Conservation (phyloP, 2,329 filamentous ascomycete species). For the Plectosphaerella cucumerina region DNA sequence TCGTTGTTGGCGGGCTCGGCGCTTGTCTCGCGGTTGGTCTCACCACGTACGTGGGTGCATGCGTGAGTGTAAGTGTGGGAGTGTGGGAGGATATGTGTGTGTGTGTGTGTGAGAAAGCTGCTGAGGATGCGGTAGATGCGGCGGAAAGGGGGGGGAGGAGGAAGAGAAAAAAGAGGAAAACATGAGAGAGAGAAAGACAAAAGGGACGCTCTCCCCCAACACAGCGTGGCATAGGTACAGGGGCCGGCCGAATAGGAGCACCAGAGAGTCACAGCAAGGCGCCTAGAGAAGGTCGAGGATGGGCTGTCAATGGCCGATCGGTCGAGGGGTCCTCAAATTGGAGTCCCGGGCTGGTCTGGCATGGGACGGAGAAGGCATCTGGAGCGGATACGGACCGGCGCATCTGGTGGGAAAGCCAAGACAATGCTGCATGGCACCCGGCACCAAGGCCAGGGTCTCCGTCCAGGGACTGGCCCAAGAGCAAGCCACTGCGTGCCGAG, state of each 20-base stretch:
- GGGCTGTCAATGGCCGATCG: constrained; percentile 37
- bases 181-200: constrained; percentile 13
- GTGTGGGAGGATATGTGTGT: background rate
- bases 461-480: constrained; percentile 10
- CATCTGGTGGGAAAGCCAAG: constrained; percentile 13
- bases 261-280: constrained; percentile 37
- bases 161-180: constrained; percentile 16
- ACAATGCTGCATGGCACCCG: constrained; percentile 9
- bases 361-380: constrained; percentile 4
- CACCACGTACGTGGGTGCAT: background rate
- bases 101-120: constrained; percentile 2
- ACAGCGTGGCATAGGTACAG: constrained; percentile 26
- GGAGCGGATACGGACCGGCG: constrained; percentile 14
- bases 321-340: constrained; percentile 38
- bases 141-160: constrained; percentile 8
- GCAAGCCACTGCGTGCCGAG: constrained; percentile 14
- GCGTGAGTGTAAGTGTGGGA: background rate
- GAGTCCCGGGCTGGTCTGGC: constrained; percentile 19
- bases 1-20: constrained; percentile 19
- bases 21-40: constrained; percentile 29
- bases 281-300: constrained; percentile 32
- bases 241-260: constrained; percentile 20
- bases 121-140: background rate
- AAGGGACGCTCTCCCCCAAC: no score
- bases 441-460: constrained; percentile 10